Conservation (phyloP, 1,284 basidiomycete genomes). For the Lignosus rhinocerotis region DNA sequence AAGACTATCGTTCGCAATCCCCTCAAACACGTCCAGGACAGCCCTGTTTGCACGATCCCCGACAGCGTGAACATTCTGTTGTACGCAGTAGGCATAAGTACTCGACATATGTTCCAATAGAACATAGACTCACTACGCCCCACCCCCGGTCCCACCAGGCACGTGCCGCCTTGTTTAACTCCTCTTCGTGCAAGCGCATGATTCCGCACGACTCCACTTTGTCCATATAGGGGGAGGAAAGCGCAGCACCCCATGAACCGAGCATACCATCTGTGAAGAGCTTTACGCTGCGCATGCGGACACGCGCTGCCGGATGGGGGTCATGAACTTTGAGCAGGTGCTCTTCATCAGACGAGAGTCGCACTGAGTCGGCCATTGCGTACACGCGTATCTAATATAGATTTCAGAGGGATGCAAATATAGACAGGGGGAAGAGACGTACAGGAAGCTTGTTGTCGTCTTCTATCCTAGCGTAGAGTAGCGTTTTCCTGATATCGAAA, state of each 20-base stretch:
- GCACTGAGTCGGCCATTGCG: constrained; percentile 67
- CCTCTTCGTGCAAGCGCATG: constrained; percentile 43
- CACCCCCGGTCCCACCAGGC: constrained; percentile 58
- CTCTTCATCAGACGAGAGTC: constrained; percentile 70
- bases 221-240: constrained; percentile 85
- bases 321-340: constrained; percentile 61
- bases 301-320: constrained; percentile 60
- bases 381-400: constrained; percentile 66
- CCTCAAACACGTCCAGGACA: constrained; percentile 80
- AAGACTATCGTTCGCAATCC: constrained; percentile 33
- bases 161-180: constrained; percentile 3
- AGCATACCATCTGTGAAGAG: constrained; percentile 86
- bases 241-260: constrained; percentile 89
- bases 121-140: constrained; percentile 53
- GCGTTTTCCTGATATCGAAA: not conserved
- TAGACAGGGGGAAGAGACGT: constrained; percentile 24
- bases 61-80: constrained; percentile 86
- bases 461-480: constrained; percentile 35
- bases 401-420: not conserved
- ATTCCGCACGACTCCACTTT: constrained; percentile 70
- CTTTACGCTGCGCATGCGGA: constrained; percentile 81
- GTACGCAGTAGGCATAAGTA: constrained; percentile 3
- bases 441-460: constrained; percentile 66
- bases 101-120: constrained; percentile 32
- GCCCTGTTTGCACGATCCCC: constrained; percentile 88